These are phyloP conservation scores for Mycena sp. DNA, from an alignment of 1,284 basidiomycete genomes.

Conservation along the genomic window DNA sequence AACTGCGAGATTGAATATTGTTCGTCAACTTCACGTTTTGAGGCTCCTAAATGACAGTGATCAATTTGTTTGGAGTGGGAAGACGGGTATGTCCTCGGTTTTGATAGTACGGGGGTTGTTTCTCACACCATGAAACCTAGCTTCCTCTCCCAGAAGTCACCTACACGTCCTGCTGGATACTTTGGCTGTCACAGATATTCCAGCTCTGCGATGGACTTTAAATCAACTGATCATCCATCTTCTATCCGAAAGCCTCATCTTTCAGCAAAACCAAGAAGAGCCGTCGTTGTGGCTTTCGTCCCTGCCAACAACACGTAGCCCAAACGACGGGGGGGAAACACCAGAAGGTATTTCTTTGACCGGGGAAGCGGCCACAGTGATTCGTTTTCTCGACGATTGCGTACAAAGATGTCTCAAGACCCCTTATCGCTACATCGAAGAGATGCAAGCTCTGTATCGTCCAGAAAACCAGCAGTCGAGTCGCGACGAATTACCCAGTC, in stretches of 20 bases:
- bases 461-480: conserved; percentile 62
- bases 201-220: conserved; percentile 64
- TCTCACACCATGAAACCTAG: conserved; percentile 33
- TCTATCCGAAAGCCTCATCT: conserved; percentile 78
- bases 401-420: conserved; percentile 86
- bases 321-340: conserved; percentile 42
- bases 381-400: conserved; percentile 88
- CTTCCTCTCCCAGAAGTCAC: conserved; percentile 58
- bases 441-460: conserved; percentile 49
- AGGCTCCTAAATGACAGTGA: conserved; percentile 76
- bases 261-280: conserved; percentile 84
- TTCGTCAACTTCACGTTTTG: conserved; percentile 83
- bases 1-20: conserved; percentile 59
- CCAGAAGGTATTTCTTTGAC: conserved; percentile 63
- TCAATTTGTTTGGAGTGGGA: conserved; percentile 82
- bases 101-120: conserved; percentile 2
- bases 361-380: conserved; percentile 69
- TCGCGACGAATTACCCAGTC: conserved; percentile 57
- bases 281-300: conserved; percentile 80
- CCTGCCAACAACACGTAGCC: conserved; percentile 54
- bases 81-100: conserved; percentile 59
- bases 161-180: conserved; percentile 76
- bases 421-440: conserved; percentile 90
- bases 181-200: conserved; percentile 50
- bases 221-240: conserved; percentile 66